These are phyloP conservation scores for Aurinia saxatilis DNA, from an alignment of 345 rosid species.

Conservation along the genomic window DNA sequence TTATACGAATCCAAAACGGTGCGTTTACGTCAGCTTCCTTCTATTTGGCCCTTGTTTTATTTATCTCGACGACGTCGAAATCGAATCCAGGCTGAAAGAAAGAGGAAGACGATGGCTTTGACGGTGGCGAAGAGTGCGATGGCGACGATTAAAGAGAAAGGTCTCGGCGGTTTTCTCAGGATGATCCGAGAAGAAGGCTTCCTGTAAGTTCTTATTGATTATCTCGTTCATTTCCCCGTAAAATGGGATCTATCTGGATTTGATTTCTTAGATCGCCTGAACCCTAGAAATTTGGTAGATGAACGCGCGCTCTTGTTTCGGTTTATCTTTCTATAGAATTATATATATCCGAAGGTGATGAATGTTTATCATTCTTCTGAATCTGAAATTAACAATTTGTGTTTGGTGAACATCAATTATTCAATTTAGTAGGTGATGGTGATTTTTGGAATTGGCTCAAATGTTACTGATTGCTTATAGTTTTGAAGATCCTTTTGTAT, in stretches of 20 bases:
- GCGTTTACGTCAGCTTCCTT: background rate
- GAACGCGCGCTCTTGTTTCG: background rate
- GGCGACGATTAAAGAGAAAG: constrained; percentile 66
- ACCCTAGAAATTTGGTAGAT: background rate
- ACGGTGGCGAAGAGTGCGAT: constrained; percentile 59
- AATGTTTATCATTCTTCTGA: too few relatives aligned
- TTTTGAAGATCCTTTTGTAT: background rate
- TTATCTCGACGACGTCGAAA: constrained; percentile 8
- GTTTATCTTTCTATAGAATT: background rate
- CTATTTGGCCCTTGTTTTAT: background rate
- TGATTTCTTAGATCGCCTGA: constrained; percentile 5
- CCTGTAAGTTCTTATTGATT: constrained; percentile 28
- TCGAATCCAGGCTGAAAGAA: background rate
- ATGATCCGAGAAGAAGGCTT: constrained; percentile 75
- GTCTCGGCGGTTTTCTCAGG: constrained; percentile 53
- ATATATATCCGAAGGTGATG: background rate
- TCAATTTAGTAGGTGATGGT: background rate
- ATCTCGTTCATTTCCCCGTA: background rate
- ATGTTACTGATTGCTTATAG: background rate
- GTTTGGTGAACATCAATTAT: background rate
- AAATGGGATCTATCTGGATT: constrained; percentile 8
- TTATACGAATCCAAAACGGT: background rate
- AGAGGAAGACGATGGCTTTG: constrained; percentile 55
- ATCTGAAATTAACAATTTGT: background rate
- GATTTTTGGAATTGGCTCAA: background rate